Evolutionary conservation across 768 basidiomycete species (phyloP).

Genomic region (Suillus tomentosus): DNA sequence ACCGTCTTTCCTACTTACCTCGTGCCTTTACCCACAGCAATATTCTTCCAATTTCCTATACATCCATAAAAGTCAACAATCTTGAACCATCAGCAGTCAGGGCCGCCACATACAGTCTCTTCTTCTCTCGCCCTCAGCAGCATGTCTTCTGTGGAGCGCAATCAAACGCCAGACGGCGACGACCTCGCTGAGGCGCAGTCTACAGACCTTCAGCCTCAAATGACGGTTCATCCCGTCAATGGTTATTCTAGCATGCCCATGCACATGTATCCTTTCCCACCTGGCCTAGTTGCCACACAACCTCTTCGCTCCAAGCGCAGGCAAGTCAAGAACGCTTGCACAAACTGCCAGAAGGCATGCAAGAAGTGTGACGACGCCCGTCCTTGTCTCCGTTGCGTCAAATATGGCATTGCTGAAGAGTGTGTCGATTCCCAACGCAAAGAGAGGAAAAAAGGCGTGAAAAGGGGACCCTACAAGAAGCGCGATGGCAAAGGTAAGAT

Average conservation of each 20-base stretch:
- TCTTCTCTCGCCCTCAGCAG: constrained; percentile 35
- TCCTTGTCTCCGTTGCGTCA: constrained; percentile 91
- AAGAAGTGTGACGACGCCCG: constrained; percentile 92
- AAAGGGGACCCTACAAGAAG: constrained; percentile 92
- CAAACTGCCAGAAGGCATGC: constrained; percentile 88
- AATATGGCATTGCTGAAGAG: constrained; percentile 84
- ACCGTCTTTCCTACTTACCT: constrained; percentile 16
- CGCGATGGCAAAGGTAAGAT: constrained; percentile 84
- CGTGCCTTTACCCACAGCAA: constrained; percentile 15
- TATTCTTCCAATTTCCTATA: constrained; percentile 10
- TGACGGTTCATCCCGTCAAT: constrained; percentile 52
- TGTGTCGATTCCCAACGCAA: constrained; percentile 91
- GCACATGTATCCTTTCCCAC: constrained; percentile 72
- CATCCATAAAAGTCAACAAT: constrained; percentile 16
- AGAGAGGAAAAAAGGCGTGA: constrained; percentile 87
- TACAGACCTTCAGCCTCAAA: constrained; percentile 44
- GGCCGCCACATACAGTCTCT: constrained; percentile 34
- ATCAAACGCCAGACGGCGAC: constrained; percentile 43
- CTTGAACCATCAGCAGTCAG: constrained; percentile 31
- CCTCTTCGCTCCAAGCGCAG: constrained; percentile 73
- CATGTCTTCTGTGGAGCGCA: constrained; percentile 42
- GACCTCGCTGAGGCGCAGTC: constrained; percentile 36
- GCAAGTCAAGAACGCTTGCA: constrained; percentile 91
- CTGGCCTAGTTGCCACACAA: constrained; percentile 45
- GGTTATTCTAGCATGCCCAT: constrained; percentile 56